Conservation (phyloP, 2,329 filamentous ascomycete genomes). For the Microdochium paspali region DNA sequence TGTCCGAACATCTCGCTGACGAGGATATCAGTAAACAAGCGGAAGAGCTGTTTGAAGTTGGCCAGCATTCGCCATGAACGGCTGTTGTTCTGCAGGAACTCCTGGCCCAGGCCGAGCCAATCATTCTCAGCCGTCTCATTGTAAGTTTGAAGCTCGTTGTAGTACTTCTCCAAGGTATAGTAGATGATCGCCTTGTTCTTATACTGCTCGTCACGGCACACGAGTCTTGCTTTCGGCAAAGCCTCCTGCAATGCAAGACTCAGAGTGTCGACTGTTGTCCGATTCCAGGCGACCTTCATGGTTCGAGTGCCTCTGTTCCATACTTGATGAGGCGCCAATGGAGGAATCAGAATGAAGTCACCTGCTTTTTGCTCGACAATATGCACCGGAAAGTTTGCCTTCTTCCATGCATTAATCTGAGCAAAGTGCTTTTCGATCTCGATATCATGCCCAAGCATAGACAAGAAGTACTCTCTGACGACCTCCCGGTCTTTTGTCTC, state of each 20-base stretch:
- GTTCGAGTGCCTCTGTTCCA: constrained; percentile 96
- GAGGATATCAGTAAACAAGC: constrained; percentile 68
- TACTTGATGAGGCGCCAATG: constrained; percentile 89
- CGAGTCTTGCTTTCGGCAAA: constrained; percentile 76
- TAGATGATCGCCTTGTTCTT: constrained; percentile 97
- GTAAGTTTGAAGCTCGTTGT: constrained; percentile 44
- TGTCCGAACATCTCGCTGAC: constrained; percentile 78
- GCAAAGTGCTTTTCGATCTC: constrained; percentile 97
- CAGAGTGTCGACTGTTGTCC: constrained; percentile 85
- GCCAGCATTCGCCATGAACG: constrained; percentile 60
- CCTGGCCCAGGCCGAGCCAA: constrained; percentile 37
- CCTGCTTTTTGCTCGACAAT: constrained; percentile 84
- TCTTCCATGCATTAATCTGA: constrained; percentile 90
- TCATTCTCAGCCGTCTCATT: constrained; percentile 38
- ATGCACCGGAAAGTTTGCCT: constrained; percentile 86
- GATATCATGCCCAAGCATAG: constrained; percentile 88
- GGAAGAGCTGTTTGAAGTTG: constrained; percentile 76
- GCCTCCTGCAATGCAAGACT: constrained; percentile 80
- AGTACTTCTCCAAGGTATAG: constrained; percentile 76
- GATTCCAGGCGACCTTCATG: constrained; percentile 97
- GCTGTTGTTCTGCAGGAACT: constrained; percentile 28
- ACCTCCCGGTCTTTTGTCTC: constrained; percentile 85
- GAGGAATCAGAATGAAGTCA: constrained; percentile 89
- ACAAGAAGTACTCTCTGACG: constrained; percentile 89
- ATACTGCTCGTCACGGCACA: constrained; percentile 96